phyloP scores from a whole-genome alignment of 2,329 filamentous ascomycete species.

The Ceratocystis destructans region DNA sequence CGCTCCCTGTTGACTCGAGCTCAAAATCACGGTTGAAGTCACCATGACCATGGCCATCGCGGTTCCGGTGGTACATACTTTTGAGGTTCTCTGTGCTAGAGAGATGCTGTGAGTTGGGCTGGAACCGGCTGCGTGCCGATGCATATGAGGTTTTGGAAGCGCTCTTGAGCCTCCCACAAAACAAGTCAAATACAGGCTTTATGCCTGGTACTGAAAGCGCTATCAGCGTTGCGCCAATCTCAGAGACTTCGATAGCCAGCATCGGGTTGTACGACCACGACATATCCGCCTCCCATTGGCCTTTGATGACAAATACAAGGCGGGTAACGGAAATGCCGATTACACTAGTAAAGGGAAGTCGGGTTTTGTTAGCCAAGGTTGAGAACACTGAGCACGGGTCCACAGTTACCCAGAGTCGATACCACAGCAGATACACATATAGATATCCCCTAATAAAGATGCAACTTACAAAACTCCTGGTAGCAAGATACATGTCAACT shows the following conservation, averaged over 20 bases:
- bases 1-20: slow-evolving; percentile 16
- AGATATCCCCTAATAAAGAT: neutral
- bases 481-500: slow-evolving; percentile 35
- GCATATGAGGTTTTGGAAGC: slow-evolving; percentile 18
- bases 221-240: slow-evolving; percentile 37
- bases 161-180: slow-evolving; percentile 24
- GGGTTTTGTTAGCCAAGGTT: too few relatives aligned
- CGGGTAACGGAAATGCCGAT: slow-evolving; percentile 36
- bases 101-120: slow-evolving; percentile 24
- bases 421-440: too few relatives aligned
- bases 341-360: slow-evolving; percentile 27
- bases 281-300: slow-evolving; percentile 34
- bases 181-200: slow-evolving; percentile 33
- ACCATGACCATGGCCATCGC: neutral
- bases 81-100: slow-evolving; percentile 20
- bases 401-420: neutral
- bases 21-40: slow-evolving; percentile 12
- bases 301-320: slow-evolving; percentile 34
- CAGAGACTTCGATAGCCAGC: slow-evolving; percentile 36
- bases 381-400: too few relatives aligned
- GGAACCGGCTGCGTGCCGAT: slow-evolving; percentile 25
- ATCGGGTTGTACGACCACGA: slow-evolving; percentile 40
- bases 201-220: slow-evolving; percentile 38
- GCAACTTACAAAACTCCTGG: slow-evolving; percentile 34
- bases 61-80: slow-evolving; percentile 13